Evolutionary conservation across 2,329 filamentous ascomycete species (phyloP).

Genomic region (Fusarium pseudoanthophilum): DNA sequence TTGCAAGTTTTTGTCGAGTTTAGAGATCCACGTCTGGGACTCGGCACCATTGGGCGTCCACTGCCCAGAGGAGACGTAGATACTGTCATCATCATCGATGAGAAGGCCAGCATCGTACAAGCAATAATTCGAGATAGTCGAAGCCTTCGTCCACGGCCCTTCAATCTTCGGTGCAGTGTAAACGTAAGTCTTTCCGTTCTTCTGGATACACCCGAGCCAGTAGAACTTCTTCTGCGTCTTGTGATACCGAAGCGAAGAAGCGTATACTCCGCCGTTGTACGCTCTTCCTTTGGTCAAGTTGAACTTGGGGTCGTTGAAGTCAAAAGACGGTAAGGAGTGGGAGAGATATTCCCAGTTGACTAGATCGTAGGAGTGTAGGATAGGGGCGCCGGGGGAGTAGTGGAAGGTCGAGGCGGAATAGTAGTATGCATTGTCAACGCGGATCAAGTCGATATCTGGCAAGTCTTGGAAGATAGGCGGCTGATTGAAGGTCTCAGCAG

Average conservation of each 20-base stretch:
- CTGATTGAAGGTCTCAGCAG: background rate
- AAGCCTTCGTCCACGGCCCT: background rate
- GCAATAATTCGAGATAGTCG: background rate
- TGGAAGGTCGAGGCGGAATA: background rate
- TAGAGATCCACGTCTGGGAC: background rate
- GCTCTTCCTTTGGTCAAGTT: background rate
- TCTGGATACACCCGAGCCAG: background rate
- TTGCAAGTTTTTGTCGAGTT: background rate
- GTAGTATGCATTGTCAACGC: background rate
- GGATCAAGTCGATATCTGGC: background rate
- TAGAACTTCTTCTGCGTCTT: background rate
- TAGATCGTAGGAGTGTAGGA: background rate
- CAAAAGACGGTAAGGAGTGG: background rate
- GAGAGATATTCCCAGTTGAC: background rate
- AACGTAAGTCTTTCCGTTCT: background rate
- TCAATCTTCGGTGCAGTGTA: background rate
- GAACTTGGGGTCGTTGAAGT: background rate
- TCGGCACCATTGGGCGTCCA: background rate
- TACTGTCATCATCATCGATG: background rate
- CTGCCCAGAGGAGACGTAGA: background rate
- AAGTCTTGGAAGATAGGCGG: background rate
- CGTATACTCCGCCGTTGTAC: background rate
- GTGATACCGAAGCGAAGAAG: background rate
- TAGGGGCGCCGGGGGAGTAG: background rate
- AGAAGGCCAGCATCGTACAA: background rate